A percentile compares a stretch with the other conserved stretches of the same genome.
Evolutionary conservation across 441 rosid species (phyloP).

Genomic region (Brassica balearica): DNA sequence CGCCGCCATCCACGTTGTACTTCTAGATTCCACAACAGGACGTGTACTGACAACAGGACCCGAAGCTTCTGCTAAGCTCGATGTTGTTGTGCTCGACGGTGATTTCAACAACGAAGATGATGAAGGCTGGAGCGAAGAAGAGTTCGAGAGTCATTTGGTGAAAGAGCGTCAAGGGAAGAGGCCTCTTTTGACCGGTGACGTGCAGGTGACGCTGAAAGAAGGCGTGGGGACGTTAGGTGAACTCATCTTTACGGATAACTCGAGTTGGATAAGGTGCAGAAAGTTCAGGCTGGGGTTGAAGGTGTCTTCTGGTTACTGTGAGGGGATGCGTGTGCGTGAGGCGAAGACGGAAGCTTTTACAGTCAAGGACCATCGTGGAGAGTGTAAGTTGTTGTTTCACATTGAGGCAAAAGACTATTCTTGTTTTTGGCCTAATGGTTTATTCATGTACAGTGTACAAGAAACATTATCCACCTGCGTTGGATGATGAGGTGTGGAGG

Average conservation of each 20-base stretch:
- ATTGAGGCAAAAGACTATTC: too few relatives aligned
- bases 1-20: conserved; percentile 70
- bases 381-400: conserved; percentile 51
- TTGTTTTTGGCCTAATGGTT: too few relatives aligned
- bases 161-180: conserved; percentile 93
- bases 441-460: conserved; percentile 64
- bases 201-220: conserved; percentile 80
- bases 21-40: conserved; percentile 63
- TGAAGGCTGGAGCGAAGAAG: conserved; percentile 78
- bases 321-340: conserved; percentile 73
- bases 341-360: conserved; percentile 93
- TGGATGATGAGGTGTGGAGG: conserved; percentile 89
- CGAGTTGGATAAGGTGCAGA: conserved; percentile 93
- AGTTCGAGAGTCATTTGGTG: conserved; percentile 77
- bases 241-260: conserved; percentile 83
- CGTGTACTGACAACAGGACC: conserved; percentile 72
- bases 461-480: conserved; percentile 92
- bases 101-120: conserved; percentile 85
- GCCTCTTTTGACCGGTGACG: conserved; percentile 81
- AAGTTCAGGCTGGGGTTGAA: conserved; percentile 84
- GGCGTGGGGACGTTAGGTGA: conserved; percentile 93
- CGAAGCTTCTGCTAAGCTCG: conserved; percentile 74
- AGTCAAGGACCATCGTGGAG: conserved; percentile 94
- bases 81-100: conserved; percentile 86
- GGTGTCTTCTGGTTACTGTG: conserved; percentile 73